Base-by-base conservation (phyloP, 441 rosid genomes). In the Populus hybrid region DNA sequence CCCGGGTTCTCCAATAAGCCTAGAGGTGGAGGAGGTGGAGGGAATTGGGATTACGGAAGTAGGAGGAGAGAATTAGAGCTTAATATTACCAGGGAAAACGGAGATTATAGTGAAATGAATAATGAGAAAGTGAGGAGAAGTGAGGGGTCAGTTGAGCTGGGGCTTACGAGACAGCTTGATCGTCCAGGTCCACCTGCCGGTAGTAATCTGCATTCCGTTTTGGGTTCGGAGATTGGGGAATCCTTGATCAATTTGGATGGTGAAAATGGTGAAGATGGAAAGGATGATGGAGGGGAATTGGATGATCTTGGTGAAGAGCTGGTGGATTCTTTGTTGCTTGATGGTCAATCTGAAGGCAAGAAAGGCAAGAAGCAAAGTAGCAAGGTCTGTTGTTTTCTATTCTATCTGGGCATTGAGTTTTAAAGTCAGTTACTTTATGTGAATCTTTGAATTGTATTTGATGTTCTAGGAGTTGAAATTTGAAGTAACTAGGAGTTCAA, bases 111-210 rank as follows among this genome's bases (percentile, higher is more conserved):
- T 64, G 85, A 84, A 67, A 36, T 81, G 56, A 80, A 68, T 77
- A 77, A 76, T 23, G 86, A 75, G 56, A 85, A 86, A 68, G 72
- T 81, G 26, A 86, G 50, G 72, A 66, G 77, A 33, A 79, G 81
- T 70, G 53, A 76, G 69, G 79, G 72, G 35, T 78, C 69, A 6
- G 61, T 67, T 33, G 83, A 64, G 59, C 76, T 74, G 10, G 84
- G 88, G 74, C 85, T 90, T 63, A 71, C 83, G 35, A 79, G 80
- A 78, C 96, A 90, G 85, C 85, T 89, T 83, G 90, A 91, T 80
- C 90, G 73, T 23, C 94, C 95, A 50, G 92, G 94, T 11, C 90
- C 87, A 14, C 87, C 88, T 66, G 76, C 85, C 5, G 89, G 95
- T 74, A 86, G 85, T 35, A 85, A 80, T 74, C 87, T 89, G 10